Evolutionary conservation across 768 basidiomycete species (phyloP).

Genomic region (Lactarius evosmus): DNA sequence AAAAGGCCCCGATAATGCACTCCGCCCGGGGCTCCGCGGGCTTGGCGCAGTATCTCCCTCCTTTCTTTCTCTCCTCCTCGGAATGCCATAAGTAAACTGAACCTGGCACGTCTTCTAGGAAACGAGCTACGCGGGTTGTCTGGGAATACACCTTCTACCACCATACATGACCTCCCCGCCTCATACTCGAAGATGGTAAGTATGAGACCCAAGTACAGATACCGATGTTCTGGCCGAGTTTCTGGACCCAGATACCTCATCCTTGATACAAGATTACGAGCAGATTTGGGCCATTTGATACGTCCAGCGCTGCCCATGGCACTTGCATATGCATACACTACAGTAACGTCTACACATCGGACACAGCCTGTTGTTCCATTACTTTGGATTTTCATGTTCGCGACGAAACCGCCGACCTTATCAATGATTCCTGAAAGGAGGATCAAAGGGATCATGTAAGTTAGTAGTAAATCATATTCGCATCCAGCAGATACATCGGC

Average conservation of each 20-base stretch:
- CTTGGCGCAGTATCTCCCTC: neutral
- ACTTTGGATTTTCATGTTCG: slow-evolving; percentile 3
- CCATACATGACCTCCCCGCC: neutral
- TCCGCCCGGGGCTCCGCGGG: slow-evolving; percentile 11
- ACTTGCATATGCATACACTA: neutral
- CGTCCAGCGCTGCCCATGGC: neutral
- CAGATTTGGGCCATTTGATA: neutral
- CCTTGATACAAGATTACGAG: neutral
- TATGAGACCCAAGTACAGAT: neutral
- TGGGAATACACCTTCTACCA: neutral
- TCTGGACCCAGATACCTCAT: neutral
- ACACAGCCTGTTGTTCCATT: neutral
- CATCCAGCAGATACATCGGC: neutral
- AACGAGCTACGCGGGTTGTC: neutral
- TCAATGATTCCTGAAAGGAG: slow-evolving; percentile 4
- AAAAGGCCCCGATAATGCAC: neutral
- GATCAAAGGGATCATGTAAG: slow-evolving; percentile 2
- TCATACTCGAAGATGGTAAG: neutral
- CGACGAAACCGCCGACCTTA: slow-evolving; percentile 3
- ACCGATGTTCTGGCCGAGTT: neutral
- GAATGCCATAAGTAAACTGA: neutral
- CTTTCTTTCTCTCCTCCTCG: slow-evolving; percentile 2
- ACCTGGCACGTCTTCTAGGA: neutral
- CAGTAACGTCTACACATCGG: neutral
- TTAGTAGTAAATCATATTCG: neutral